Conservation (phyloP, 2,329 filamentous ascomycete species). For the Apiospora aurea region DNA sequence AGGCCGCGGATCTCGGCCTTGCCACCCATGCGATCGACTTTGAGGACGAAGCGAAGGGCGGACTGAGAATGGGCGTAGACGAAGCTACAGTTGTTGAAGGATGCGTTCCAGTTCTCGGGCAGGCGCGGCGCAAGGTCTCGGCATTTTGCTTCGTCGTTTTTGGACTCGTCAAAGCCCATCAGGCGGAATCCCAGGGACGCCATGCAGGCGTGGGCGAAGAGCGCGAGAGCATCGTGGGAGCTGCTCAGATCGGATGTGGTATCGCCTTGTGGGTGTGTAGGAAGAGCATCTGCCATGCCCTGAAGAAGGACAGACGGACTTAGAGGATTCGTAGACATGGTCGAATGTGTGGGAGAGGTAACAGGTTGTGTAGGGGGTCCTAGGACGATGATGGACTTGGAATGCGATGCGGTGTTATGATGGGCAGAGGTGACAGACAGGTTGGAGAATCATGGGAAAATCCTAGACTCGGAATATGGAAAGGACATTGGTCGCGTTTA, state of each 20-base stretch:
- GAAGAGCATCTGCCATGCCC: constrained; percentile 66
- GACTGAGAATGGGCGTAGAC: constrained; percentile 88
- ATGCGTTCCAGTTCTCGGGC: constrained; percentile 81
- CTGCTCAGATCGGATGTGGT: constrained; percentile 70
- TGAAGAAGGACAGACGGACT: constrained; percentile 55
- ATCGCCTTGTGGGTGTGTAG: constrained; percentile 59
- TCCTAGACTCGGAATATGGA: no score
- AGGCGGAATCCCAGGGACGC: constrained; percentile 80
- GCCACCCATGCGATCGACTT: constrained; percentile 79
- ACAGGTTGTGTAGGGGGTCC: not conserved
- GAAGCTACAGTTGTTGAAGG: constrained; percentile 76
- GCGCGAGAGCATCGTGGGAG: constrained; percentile 81
- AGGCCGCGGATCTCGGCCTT: constrained; percentile 87
- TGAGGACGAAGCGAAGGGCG: constrained; percentile 82
- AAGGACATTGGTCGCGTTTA: not conserved
- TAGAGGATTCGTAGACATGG: constrained; percentile 46
- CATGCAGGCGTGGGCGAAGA: constrained; percentile 87
- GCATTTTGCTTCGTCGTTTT: constrained; percentile 69
- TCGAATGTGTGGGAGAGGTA: constrained; percentile 4
- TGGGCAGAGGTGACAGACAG: no score
- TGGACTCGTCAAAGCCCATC: constrained; percentile 83
- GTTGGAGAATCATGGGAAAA: not conserved
- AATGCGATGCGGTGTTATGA: not conserved
- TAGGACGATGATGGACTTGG: not conserved
- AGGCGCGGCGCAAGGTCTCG: constrained; percentile 67